Conservation (phyloP, 768 basidiomycete species). For the Tephrocybe sp. region DNA sequence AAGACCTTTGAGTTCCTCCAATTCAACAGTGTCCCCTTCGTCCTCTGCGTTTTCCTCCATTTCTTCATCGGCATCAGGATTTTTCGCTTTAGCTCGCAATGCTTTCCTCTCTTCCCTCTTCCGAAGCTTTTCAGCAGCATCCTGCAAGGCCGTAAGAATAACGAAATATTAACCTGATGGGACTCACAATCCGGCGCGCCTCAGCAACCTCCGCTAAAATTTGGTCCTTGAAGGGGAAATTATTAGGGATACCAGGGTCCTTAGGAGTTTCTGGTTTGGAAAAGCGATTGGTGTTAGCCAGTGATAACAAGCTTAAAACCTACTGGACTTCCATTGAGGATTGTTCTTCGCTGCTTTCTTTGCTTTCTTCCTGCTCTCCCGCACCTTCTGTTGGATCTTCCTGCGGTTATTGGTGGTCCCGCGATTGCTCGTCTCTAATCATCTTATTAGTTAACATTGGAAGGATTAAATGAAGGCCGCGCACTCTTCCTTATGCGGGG, state of each 20-base stretch:
- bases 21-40: slow-evolving; percentile 28
- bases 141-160: slow-evolving; percentile 36
- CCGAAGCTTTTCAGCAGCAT: slow-evolving; percentile 71
- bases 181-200: slow-evolving; percentile 66
- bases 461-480: background rate
- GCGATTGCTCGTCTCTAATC: slow-evolving; percentile 81
- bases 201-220: slow-evolving; percentile 88
- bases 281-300: background rate
- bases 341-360: slow-evolving; percentile 76
- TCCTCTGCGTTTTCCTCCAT: slow-evolving; percentile 18
- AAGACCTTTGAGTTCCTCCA: slow-evolving; percentile 31
- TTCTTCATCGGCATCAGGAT: background rate
- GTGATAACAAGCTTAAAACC: slow-evolving; percentile 24
- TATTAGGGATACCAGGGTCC: slow-evolving; percentile 92
- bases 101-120: slow-evolving; percentile 66
- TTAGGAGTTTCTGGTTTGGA: slow-evolving; percentile 64
- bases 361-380: slow-evolving; percentile 74
- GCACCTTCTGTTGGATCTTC: slow-evolving; percentile 70
- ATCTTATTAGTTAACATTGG: slow-evolving; percentile 1
- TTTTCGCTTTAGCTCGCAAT: slow-evolving; percentile 19
- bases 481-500: slow-evolving; percentile 18
- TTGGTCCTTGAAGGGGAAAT: slow-evolving; percentile 92
- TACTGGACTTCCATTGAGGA: slow-evolving; percentile 86
- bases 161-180: background rate
- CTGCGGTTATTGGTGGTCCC: slow-evolving; percentile 68